Base-by-base conservation (phyloP, 441 rosid species). In the Euphorbia corollata region DNA sequence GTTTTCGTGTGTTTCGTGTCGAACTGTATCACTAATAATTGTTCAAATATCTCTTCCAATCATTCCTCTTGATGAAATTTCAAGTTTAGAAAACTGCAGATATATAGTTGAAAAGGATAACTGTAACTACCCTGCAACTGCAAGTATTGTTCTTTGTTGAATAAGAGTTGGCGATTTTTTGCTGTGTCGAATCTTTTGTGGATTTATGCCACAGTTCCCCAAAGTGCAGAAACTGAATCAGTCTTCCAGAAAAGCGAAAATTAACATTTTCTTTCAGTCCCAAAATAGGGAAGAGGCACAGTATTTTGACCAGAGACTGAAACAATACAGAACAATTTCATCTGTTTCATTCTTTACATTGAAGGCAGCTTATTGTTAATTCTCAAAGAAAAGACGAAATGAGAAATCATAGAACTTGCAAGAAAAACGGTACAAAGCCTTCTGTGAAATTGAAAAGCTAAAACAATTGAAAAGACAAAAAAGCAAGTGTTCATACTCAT, bases 301-400 rank as follows among this genome's bases (percentile, higher is more conserved):
- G 38, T 34, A 34, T 34, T 30, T 24, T 20, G 34, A 51, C 15
- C 39, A 54, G 10, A 55, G 32, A 23, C 9, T 13, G 48, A 13
- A 58, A 32, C n/a, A n/a, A 50, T 60, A 38, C 8, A 59, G 55
- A 71, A 59, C 53, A 47, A 59, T 65, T 58, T 59, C 70, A 48
- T 59, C 36, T 23, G 51, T 47, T 39, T 51, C 24, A 61, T 61
- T 62, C 61, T 70, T 55, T 43, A 18, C 66, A 51, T 20, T 36
- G 23, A 53, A 48, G 43, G 59, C 38, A 38, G 22, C 68, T 43
- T 10, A 48, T 2, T 11, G 5, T 36, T 36, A 8, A 36, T 36
- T 20, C 16, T 58, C 38, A 20, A 10, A 13, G 51, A 16, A 4
- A 60, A 60, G 15, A 51, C 1, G 27, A 50, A 13, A n/a, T 18